Conservation (phyloP, 352 stramenopile species). For the Phytophthora sp. region DNA sequence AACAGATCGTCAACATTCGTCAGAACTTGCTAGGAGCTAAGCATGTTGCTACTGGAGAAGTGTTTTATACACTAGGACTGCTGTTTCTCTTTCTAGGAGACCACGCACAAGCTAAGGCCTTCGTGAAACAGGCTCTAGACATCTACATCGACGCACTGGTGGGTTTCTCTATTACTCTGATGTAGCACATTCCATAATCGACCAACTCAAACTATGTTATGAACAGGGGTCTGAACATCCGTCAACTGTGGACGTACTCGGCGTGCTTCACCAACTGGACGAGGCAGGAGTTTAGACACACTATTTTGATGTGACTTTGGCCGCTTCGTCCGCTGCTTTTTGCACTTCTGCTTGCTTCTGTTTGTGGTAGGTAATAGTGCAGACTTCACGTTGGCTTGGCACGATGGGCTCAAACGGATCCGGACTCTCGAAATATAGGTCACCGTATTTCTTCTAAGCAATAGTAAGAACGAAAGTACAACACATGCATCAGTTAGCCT, state of each 20-base stretch:
- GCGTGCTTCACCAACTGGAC: constrained; percentile 57
- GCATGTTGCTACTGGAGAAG: constrained; percentile 69
- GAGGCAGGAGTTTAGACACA: constrained; percentile 44
- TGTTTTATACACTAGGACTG: constrained; percentile 64
- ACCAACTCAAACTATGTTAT: too few relatives aligned
- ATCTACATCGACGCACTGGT: constrained; percentile 69
- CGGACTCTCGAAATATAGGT: constrained; percentile 65
- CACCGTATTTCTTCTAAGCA: constrained; percentile 55
- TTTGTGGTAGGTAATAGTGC: constrained; percentile 67
- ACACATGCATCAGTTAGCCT: background rate
- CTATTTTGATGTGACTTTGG: background rate
- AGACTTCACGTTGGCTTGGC: constrained; percentile 51
- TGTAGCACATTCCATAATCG: background rate
- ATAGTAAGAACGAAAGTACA: constrained; percentile 7
- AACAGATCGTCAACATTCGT: constrained; percentile 53
- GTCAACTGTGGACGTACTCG: constrained; percentile 61
- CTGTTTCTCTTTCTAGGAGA: constrained; percentile 61
- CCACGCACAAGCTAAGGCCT: constrained; percentile 51
- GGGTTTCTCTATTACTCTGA: constrained; percentile 24
- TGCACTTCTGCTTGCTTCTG: constrained; percentile 19
- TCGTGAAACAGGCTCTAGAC: constrained; percentile 56
- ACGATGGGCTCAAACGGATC: constrained; percentile 79
- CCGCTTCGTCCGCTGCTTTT: constrained; percentile 1
- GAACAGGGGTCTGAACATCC: constrained; percentile 57
- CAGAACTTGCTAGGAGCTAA: constrained; percentile 42